Evolutionary conservation across 805 yeast species (phyloP).

Genomic region (Metschnikowia arizonensis): DNA sequence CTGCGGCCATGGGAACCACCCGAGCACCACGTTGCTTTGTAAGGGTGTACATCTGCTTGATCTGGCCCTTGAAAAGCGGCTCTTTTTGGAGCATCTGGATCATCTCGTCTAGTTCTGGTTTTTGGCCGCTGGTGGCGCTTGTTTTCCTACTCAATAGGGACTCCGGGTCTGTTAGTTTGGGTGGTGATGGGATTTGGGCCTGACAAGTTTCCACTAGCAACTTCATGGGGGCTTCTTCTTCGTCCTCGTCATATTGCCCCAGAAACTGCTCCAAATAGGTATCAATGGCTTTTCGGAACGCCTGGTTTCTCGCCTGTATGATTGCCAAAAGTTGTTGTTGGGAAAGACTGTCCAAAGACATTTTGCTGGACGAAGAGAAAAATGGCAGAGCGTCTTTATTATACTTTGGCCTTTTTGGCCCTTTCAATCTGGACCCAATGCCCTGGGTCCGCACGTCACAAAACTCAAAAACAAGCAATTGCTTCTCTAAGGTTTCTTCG

Average conservation of each 20-base stretch:
- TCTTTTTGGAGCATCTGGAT: conserved; percentile 44
- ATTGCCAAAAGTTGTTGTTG: conserved; percentile 56
- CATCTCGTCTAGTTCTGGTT: conserved; percentile 33
- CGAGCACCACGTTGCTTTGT: conserved; percentile 44
- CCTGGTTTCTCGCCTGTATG: conserved; percentile 53
- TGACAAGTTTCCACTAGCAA: conserved; percentile 35
- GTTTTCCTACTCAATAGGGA: conserved; percentile 29
- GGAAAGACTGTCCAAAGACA: conserved; percentile 48
- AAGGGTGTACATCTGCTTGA: conserved; percentile 48
- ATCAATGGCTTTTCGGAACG: conserved; percentile 36
- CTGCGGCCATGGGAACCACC: conserved; percentile 40
- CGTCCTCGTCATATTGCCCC: conserved; percentile 21
- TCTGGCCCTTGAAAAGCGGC: conserved; percentile 59
- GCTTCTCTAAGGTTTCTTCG: conserved; percentile 44
- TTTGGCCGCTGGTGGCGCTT: conserved; percentile 6
- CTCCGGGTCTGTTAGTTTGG: conserved; percentile 56
- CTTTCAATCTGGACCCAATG: conserved; percentile 30
- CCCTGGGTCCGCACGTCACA: conserved; percentile 61
- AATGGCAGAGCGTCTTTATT: conserved; percentile 13
- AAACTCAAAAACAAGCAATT: conserved; percentile 70
- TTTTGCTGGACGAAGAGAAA: conserved; percentile 35
- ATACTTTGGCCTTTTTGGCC: conserved; percentile 6
- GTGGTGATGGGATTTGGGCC: conserved; percentile 44
- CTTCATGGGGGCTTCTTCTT: conserved; percentile 37
- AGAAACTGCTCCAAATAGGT: conserved; percentile 14